A percentile compares a stretch with the other conserved stretches of the same genome.
These are phyloP conservation scores for Fomes fomentarius DNA, from an alignment of 1,284 basidiomycete species.

Conservation along the genomic window DNA sequence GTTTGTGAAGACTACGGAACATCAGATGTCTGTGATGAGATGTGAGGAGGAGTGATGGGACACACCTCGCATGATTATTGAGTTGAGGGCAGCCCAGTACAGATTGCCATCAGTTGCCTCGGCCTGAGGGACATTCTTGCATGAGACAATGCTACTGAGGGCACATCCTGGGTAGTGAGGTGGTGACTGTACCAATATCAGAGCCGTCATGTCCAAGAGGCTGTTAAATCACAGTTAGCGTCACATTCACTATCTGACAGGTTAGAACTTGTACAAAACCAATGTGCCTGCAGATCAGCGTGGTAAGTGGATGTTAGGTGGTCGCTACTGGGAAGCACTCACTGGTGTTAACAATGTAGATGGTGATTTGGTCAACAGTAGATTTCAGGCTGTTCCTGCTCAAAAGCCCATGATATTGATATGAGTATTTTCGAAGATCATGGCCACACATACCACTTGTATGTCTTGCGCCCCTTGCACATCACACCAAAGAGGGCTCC, in stretches of 20 bases:
- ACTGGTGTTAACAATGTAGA: neutral
- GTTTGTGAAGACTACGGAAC: neutral
- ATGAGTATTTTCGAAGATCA: too few species aligned
- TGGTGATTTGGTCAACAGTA: neutral
- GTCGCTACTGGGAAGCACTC: neutral
- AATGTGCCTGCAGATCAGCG: neutral
- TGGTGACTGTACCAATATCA: neutral
- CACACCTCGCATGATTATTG: neutral
- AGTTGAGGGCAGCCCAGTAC: conserved; percentile 1
- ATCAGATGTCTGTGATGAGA: neutral
- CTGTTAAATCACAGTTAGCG: neutral
- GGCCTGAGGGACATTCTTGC: neutral
- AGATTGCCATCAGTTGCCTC: neutral
- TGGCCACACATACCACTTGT: too few species aligned
- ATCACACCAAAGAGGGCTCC: neutral
- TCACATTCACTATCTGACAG: too few species aligned
- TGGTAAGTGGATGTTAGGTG: neutral
- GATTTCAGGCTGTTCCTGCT: neutral
- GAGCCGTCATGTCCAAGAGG: neutral
- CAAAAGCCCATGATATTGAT: too few species aligned
- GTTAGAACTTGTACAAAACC: neutral
- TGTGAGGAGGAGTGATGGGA: too few species aligned
- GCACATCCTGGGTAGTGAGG: neutral
- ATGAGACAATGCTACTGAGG: too few species aligned
- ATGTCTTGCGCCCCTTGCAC: neutral